Percentiles rank a stretch among this genome's conserved stretches.
phyloP scores from a whole-genome alignment of 805 yeast genomes.

The Starmerella asiatica region DNA sequence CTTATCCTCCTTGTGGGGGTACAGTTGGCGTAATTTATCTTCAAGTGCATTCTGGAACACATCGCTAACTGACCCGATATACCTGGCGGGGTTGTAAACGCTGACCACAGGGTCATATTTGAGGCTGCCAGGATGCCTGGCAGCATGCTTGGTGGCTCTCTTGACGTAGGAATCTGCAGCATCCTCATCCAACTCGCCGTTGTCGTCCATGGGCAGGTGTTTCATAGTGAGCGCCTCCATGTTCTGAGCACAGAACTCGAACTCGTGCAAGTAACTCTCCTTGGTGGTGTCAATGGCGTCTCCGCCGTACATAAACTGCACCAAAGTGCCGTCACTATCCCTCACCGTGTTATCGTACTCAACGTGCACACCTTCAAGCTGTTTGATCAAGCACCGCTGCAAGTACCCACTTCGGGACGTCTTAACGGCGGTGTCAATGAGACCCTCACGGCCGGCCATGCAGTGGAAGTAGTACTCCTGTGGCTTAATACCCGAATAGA shows the following conservation, averaged over 20 bases:
- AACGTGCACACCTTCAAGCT: constrained; percentile 90
- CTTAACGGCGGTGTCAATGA: constrained; percentile 98
- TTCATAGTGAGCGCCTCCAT: constrained; percentile 73
- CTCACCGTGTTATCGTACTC: constrained; percentile 91
- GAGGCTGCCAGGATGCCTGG: constrained; percentile 40
- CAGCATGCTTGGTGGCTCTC: constrained; percentile 54
- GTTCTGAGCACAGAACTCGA: constrained; percentile 84
- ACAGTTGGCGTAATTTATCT: constrained; percentile 43
- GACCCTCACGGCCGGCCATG: constrained; percentile 99
- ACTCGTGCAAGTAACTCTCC: constrained; percentile 87
- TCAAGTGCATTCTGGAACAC: constrained; percentile 73
- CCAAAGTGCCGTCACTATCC: constrained; percentile 84
- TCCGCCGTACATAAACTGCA: constrained; percentile 96
- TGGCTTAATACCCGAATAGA: constrained; percentile 94
- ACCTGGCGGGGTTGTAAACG: constrained; percentile 74
- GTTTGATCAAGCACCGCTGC: constrained; percentile 96
- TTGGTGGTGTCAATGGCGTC: constrained; percentile 89
- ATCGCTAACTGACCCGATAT: constrained; percentile 87
- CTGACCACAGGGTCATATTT: constrained; percentile 85
- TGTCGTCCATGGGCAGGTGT: constrained; percentile 67
- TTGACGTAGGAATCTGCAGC: constrained; percentile 68
- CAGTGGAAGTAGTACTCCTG: constrained; percentile 99
- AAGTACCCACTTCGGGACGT: constrained; percentile 96
- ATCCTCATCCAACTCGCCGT: constrained; percentile 63
- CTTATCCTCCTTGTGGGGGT: constrained; percentile 34